Conservation (phyloP, 352 stramenopile genomes). For the Phytophthora hybrid region DNA sequence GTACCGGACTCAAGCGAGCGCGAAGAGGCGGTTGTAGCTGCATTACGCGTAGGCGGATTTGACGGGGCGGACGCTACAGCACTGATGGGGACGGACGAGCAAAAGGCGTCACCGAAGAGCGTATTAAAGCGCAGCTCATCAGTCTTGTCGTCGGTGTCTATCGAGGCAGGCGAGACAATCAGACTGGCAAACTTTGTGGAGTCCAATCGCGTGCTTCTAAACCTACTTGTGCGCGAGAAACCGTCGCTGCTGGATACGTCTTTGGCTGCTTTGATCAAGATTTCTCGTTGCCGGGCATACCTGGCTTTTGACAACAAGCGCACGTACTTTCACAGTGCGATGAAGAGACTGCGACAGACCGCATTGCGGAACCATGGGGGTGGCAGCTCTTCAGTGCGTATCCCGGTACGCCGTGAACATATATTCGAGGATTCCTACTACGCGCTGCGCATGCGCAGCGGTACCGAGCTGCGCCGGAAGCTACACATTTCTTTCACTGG, state of each 20-base stretch:
- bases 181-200: constrained; percentile 94
- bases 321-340: constrained; percentile 97
- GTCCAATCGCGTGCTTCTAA: constrained; percentile 96
- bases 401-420: constrained; percentile 94
- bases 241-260: constrained; percentile 96
- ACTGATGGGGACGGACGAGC: constrained; percentile 38
- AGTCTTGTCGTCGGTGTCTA: constrained; percentile 47
- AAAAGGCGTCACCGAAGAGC: constrained; percentile 36
- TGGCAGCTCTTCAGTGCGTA: constrained; percentile 90
- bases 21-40: constrained; percentile 82
- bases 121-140: constrained; percentile 52
- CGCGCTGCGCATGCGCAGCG: constrained; percentile 96
- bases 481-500: constrained; percentile 98
- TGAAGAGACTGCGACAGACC: constrained; percentile 91
- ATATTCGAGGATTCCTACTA: constrained; percentile 99
- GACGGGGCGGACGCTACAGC: constrained; percentile 46
- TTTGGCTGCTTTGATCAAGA: constrained; percentile 95
- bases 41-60: constrained; percentile 71
- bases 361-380: constrained; percentile 89
- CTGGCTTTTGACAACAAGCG: constrained; percentile 99
- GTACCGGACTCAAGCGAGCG: constrained; percentile 78
- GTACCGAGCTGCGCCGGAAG: constrained; percentile 96
- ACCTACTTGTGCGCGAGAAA: constrained; percentile 97
- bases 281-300: constrained; percentile 94
- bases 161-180: constrained; percentile 68